A percentile compares a stretch with the other conserved stretches of the same genome.
phyloP scores from a whole-genome alignment of 108 stramenopile species.

The Cyclostephanos tholiformis region DNA sequence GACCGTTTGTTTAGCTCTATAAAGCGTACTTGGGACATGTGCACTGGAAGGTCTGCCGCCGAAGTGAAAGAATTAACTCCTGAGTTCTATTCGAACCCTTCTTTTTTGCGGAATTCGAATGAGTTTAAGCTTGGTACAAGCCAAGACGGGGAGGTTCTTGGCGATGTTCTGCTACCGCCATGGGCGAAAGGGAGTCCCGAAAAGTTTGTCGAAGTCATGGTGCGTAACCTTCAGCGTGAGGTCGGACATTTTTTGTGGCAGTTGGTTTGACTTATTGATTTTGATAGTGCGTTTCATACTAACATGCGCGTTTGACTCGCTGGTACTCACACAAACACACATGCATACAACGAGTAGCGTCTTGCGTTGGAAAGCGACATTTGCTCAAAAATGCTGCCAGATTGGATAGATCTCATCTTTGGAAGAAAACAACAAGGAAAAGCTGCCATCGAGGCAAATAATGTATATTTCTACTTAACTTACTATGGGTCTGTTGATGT shows the following conservation, averaged over 20 bases:
- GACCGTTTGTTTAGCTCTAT: constrained; percentile 97
- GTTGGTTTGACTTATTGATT: not conserved
- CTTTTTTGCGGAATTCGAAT: constrained; percentile 89
- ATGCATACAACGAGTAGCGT: constrained; percentile 26
- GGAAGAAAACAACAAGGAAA: constrained; percentile 95
- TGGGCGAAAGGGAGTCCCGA: constrained; percentile 96
- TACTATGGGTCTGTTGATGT: constrained; percentile 98
- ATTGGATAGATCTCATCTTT: constrained; percentile 99
- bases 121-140: constrained; percentile 92
- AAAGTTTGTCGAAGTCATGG: constrained; percentile 84
- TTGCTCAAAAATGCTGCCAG: constrained; percentile 91
- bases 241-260: not conserved
- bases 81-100: constrained; percentile 93
- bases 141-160: constrained; percentile 93
- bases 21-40: constrained; percentile 91
- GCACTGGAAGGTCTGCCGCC: constrained; percentile 82
- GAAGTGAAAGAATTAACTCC: constrained; percentile 98
- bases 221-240: not conserved
- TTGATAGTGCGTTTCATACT: not conserved
- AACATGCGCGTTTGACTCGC: not conserved
- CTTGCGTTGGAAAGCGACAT: constrained; percentile 86
- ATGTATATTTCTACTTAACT: constrained; percentile 98
- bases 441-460: constrained; percentile 91
- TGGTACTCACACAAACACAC: not conserved
- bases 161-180: constrained; percentile 94